Base-by-base conservation (phyloP, 2,329 filamentous ascomycete genomes). In the Basipetospora chlamydospora region DNA sequence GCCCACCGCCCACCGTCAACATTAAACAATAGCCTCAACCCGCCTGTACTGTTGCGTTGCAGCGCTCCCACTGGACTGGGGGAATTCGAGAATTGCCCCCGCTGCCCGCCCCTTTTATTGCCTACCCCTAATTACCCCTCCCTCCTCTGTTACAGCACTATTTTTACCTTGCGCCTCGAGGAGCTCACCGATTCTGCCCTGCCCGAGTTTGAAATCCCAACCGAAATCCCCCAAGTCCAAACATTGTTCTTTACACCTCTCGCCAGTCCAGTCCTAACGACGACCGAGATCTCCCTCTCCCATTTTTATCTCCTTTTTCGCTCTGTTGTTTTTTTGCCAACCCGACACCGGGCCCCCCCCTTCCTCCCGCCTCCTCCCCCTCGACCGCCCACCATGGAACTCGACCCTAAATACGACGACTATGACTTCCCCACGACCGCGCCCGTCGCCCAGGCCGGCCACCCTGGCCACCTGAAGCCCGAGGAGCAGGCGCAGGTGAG, bases 371-470 rank as follows among this genome's bases (percentile, higher is more conserved):
- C 7, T 10, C 32, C 5, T 16, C 18, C 12, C 13, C 12, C 26
- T 18, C 21, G n/a, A 13, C 33, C 22, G 28, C 20, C 39, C 51
- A 56, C 54, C 51, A 64, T 74, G 62, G 63, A 73, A 56, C 55
- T 85, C 50, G 78, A 93, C 60, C 70, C 83, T 57, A 95, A 94
- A 65, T 93, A 96, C 68, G 90, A 96, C 64, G 59, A 92, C 66
- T 96, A 90, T 61, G 87, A 95, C 61, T 96, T 74, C 66, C 90
- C 90, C 44, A 84, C 78, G 45, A 79, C 73, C 43, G 75, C 84
- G 32, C 73, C 81, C 38, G 73, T 74, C 47, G 57, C 70, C 32
- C 73, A 78, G 54, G 64, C 67, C 49, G 90, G 90, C 46, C 86
- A 95, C 59, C 79, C 88, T 43, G 90, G 90, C 55, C 75, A 92